phyloP scores from a whole-genome alignment of 2,329 filamentous ascomycete genomes.

The Dendryphion nanum region DNA sequence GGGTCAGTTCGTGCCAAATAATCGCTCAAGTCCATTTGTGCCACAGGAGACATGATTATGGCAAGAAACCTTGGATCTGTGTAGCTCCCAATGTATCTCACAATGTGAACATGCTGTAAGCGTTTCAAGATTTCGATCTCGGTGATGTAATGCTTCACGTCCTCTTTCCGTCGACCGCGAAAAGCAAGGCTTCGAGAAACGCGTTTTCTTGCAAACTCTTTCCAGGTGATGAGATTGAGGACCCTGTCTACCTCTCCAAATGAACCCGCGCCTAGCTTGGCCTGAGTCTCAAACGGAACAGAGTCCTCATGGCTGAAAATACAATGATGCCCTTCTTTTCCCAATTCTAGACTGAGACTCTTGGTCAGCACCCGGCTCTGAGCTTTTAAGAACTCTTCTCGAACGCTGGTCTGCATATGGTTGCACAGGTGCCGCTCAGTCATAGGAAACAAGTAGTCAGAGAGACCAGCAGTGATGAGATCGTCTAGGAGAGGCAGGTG shows the following conservation, averaged over 20 bases:
- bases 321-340: slow-evolving; percentile 19
- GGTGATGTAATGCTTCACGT: slow-evolving; percentile 18
- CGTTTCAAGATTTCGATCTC: slow-evolving; percentile 28
- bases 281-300: slow-evolving; percentile 17
- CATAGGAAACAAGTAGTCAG: slow-evolving; percentile 28
- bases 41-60: slow-evolving; percentile 27
- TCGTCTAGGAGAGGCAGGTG: slow-evolving; percentile 17
- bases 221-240: slow-evolving; percentile 17
- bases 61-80: slow-evolving; percentile 26
- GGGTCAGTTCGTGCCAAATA: slow-evolving; percentile 11
- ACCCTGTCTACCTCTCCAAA: slow-evolving; percentile 25
- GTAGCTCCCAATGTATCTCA: slow-evolving; percentile 29
- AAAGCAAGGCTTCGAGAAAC: slow-evolving; percentile 15
- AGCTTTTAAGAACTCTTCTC: slow-evolving; percentile 3
- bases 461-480: slow-evolving; percentile 19
- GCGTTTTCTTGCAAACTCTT: slow-evolving; percentile 28
- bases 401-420: slow-evolving; percentile 3
- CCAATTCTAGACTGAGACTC: slow-evolving; percentile 23
- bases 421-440: slow-evolving; percentile 11
- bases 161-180: slow-evolving; percentile 1
- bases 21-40: slow-evolving; percentile 13
- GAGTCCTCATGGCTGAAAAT: slow-evolving; percentile 17
- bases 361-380: slow-evolving; percentile 26
- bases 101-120: slow-evolving; percentile 29
- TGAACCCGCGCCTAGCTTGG: slow-evolving; percentile 17